These are phyloP conservation scores for Grosmannia clavigera DNA, from an alignment of 2,329 filamentous ascomycete species.

Conservation along the genomic window DNA sequence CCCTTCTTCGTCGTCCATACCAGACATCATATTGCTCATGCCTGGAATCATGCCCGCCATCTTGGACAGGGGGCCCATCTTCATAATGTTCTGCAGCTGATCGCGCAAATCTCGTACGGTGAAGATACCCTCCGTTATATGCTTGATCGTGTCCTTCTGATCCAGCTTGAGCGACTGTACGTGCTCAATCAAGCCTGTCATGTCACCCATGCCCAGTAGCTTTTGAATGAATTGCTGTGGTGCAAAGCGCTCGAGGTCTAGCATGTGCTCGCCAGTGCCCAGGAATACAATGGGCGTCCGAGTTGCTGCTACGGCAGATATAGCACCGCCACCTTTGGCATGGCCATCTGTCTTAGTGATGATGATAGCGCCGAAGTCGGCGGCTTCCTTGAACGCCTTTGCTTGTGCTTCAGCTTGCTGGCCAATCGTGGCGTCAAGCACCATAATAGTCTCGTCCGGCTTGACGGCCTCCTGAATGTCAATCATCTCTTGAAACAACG, in stretches of 20 bases:
- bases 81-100: slow-evolving; percentile 97
- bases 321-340: slow-evolving; percentile 89
- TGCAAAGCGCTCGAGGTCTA: slow-evolving; percentile 86
- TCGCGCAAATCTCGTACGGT: slow-evolving; percentile 89
- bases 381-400: slow-evolving; percentile 92
- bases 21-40: slow-evolving; percentile 83
- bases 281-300: slow-evolving; percentile 97
- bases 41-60: slow-evolving; percentile 99
- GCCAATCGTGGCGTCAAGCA: slow-evolving; percentile 90
- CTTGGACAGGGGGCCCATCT: slow-evolving; percentile 95
- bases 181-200: slow-evolving; percentile 88
- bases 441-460: slow-evolving; percentile 96
- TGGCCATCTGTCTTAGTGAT: slow-evolving; percentile 98
- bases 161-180: slow-evolving; percentile 92
- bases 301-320: slow-evolving; percentile 92
- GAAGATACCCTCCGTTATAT: slow-evolving; percentile 93
- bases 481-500: slow-evolving; percentile 93
- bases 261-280: slow-evolving; percentile 92
- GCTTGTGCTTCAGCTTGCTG: slow-evolving; percentile 92
- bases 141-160: slow-evolving; percentile 98
- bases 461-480: slow-evolving; percentile 86
- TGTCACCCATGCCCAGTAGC: slow-evolving; percentile 92
- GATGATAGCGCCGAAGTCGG: slow-evolving; percentile 95
- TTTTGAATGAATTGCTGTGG: slow-evolving; percentile 91
- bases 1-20: slow-evolving; percentile 97